Conservation (phyloP, 2,329 filamentous ascomycete genomes). For the Colletotrichum sp. region DNA sequence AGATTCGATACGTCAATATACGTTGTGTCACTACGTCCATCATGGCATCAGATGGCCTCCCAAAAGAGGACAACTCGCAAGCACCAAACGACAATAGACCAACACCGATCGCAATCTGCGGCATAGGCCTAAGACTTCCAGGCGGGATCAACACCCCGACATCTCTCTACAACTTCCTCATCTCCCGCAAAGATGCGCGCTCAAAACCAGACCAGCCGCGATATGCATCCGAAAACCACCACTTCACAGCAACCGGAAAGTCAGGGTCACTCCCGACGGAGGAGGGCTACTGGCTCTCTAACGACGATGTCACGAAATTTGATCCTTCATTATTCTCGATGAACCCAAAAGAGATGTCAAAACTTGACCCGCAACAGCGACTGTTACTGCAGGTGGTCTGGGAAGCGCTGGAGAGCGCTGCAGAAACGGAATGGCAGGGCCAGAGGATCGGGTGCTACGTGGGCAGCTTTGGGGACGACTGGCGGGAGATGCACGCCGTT, state of each 20-base stretch:
- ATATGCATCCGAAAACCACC: background rate
- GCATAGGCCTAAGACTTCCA: constrained; percentile 12
- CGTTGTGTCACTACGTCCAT: background rate
- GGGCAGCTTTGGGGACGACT: constrained; percentile 31
- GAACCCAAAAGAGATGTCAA: constrained; percentile 26
- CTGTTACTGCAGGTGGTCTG: constrained; percentile 33
- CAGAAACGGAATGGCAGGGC: constrained; percentile 28
- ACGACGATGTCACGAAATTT: constrained; percentile 1
- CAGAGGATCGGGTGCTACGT: constrained; percentile 30
- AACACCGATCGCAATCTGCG: constrained; percentile 8
- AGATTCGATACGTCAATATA: background rate
- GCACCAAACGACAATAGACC: background rate
- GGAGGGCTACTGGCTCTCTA: constrained; percentile 2
- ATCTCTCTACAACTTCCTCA: constrained; percentile 5
- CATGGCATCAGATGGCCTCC: background rate
- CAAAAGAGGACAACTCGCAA: background rate
- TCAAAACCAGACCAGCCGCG: background rate
- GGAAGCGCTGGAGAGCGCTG: constrained; percentile 34
- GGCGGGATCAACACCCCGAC: constrained; percentile 9
- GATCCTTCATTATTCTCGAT: constrained; percentile 28
- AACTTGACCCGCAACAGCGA: constrained; percentile 36
- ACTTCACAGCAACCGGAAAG: background rate
- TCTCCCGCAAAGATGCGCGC: constrained; percentile 9
- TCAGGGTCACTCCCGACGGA: background rate
- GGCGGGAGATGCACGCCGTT: constrained; percentile 22